Percentiles rank a stretch among this genome's conserved stretches.
Conservation (phyloP, 495 filamentous ascomycete species). For the Penicillium lagena region DNA sequence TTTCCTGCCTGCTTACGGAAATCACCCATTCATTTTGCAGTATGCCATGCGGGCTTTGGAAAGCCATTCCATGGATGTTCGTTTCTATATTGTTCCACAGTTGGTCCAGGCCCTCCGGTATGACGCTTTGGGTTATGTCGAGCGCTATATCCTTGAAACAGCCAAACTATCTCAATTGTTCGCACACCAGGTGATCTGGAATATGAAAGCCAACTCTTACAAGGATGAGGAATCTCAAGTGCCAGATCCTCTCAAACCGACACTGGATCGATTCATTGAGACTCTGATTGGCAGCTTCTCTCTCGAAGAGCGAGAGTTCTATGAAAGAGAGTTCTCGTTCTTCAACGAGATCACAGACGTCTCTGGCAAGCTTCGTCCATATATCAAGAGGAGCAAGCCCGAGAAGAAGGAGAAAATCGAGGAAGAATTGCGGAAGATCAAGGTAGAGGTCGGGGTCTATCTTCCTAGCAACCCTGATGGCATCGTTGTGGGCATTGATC, state of each 20-base stretch:
- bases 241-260: conserved; percentile 88
- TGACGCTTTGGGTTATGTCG: conserved; percentile 89
- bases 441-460: conserved; percentile 95
- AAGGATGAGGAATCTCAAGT: conserved; percentile 92
- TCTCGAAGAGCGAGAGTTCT: conserved; percentile 71
- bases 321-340: conserved; percentile 92
- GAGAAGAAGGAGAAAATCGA: conserved; percentile 99
- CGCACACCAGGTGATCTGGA: conserved; percentile 99
- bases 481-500: conserved; percentile 93
- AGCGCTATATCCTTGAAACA: conserved; percentile 93
- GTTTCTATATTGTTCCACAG: conserved; percentile 98
- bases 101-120: conserved; percentile 96
- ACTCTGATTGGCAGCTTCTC: conserved; percentile 80
- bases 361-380: conserved; percentile 90
- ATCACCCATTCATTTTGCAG: conserved; percentile 90
- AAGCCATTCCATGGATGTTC: conserved; percentile 87
- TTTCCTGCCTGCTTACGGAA: conserved; percentile 88
- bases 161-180: conserved; percentile 94
- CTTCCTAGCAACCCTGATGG: conserved; percentile 96
- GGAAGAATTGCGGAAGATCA: conserved; percentile 93
- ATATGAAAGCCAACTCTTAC: conserved; percentile 98
- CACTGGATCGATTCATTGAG: conserved; percentile 82
- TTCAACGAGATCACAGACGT: conserved; percentile 95
- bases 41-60: conserved; percentile 96
- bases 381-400: conserved; percentile 85